Percentiles rank a stretch among this genome's conserved stretches.
Evolutionary conservation across 2,329 filamentous ascomycete species (phyloP).

Genomic region (Grosmannia penicillata): DNA sequence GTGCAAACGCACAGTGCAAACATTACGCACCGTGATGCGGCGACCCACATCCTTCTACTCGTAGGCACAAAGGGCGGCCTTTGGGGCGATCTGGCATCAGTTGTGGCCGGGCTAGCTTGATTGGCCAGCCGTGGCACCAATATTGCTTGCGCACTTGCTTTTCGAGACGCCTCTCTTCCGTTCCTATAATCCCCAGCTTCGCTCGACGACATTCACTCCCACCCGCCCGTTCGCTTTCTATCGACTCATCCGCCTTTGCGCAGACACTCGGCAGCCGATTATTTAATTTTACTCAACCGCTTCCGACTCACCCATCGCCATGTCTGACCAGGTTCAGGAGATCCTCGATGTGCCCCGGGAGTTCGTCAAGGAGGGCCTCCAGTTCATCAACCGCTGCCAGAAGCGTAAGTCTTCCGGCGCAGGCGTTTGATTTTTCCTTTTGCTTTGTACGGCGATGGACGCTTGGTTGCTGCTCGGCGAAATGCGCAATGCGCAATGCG

Average conservation of each 20-base stretch:
- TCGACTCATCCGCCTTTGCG: too few species aligned
- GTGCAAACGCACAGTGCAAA: too few species aligned
- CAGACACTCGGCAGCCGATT: too few species aligned
- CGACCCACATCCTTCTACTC: background rate
- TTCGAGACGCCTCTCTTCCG: background rate
- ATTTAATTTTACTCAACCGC: too few species aligned
- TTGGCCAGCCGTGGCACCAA: background rate
- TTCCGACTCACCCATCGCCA: slow-evolving; percentile 17
- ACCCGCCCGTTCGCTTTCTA: background rate
- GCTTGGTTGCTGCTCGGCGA: too few species aligned
- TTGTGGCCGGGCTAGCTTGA: slow-evolving; percentile 2
- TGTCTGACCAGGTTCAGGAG: slow-evolving; percentile 56
- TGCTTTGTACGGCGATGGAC: too few species aligned
- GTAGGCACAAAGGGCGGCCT: background rate
- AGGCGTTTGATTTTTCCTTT: too few species aligned
- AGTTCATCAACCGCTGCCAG: slow-evolving; percentile 47
- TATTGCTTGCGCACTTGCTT: background rate
- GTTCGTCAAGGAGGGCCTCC: slow-evolving; percentile 47
- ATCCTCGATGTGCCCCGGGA: slow-evolving; percentile 54
- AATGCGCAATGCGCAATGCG: too few species aligned
- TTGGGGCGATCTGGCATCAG: slow-evolving; percentile 11
- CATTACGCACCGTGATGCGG: background rate
- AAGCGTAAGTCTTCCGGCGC: slow-evolving; percentile 40
- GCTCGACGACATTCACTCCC: background rate
- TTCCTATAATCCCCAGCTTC: background rate